Percentiles rank a stretch among this genome's conserved stretches.
Conservation (phyloP, 2,329 filamentous ascomycete genomes). For the Fusarium keratoplasticum region DNA sequence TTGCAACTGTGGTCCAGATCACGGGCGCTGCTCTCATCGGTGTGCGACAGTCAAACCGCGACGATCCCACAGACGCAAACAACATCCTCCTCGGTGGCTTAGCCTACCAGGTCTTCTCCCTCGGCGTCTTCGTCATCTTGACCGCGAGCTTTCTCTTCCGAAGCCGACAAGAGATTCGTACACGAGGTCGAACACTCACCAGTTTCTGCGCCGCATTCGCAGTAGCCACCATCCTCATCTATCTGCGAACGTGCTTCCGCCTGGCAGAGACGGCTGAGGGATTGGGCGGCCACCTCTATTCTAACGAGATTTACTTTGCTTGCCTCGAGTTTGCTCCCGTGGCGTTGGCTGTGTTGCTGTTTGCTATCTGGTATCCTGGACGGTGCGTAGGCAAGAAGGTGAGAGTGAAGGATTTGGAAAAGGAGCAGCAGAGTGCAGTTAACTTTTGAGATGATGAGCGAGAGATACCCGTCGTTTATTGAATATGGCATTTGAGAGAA, state of each 20-base stretch:
- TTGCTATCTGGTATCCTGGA: conserved; percentile 51
- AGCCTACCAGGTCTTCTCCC: conserved; percentile 65
- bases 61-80: conserved; percentile 63
- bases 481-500: background rate
- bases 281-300: conserved; percentile 56
- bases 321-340: conserved; percentile 66
- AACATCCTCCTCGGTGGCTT: conserved; percentile 67
- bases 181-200: conserved; percentile 43
- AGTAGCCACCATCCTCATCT: conserved; percentile 60
- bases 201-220: conserved; percentile 57
- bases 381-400: conserved; percentile 45
- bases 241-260: conserved; percentile 64
- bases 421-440: conserved; percentile 12
- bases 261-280: conserved; percentile 66
- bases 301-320: conserved; percentile 65
- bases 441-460: conserved; percentile 28
- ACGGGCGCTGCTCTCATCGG: conserved; percentile 67
- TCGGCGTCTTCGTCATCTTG: conserved; percentile 60
- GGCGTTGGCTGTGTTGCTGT: conserved; percentile 59
- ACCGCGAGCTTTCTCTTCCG: conserved; percentile 55
- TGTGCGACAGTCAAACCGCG: conserved; percentile 57
- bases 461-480: conserved; percentile 3
- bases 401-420: conserved; percentile 31
- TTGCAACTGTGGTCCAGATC: conserved; percentile 65
- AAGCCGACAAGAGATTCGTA: conserved; percentile 45